Percentiles rank a stretch among this genome's conserved stretches.
Evolutionary conservation across 225 moss, liverwort and hornwort genomes (phyloP).

Genomic region (Asterella californica): DNA sequence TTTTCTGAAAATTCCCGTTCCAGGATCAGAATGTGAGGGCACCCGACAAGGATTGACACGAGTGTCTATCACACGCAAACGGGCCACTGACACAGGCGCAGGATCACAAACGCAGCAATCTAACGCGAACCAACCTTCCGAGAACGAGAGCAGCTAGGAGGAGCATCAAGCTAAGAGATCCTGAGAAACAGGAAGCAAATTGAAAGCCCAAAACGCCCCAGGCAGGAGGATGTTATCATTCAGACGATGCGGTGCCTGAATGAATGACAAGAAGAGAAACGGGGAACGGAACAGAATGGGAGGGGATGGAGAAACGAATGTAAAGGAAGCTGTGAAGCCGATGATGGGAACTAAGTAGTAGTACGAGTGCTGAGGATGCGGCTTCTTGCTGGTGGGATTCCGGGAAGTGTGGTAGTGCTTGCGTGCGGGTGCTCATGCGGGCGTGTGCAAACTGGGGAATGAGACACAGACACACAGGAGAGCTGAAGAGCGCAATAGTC

Average conservation of each 20-base stretch:
- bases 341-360: too few species aligned
- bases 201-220: background rate
- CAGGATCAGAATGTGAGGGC: background rate
- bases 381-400: too few species aligned
- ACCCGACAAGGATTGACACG: background rate
- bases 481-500: too few species aligned
- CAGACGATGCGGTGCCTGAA: background rate
- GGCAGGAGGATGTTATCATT: background rate
- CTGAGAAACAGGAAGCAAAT: background rate
- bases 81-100: background rate
- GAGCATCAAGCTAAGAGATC: conserved; percentile 15
- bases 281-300: background rate
- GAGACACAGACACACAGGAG: too few species aligned
- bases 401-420: too few species aligned
- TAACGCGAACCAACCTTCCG: background rate
- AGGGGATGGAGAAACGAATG: too few species aligned
- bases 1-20: background rate
- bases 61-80: too few species aligned
- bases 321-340: too few species aligned
- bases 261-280: background rate
- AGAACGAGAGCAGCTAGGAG: background rate
- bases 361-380: too few species aligned
- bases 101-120: background rate
- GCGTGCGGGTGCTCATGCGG: too few species aligned
- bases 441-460: too few species aligned